phyloP scores from a whole-genome alignment of 2,329 filamentous ascomycete species.

The Passalora sequoiae region DNA sequence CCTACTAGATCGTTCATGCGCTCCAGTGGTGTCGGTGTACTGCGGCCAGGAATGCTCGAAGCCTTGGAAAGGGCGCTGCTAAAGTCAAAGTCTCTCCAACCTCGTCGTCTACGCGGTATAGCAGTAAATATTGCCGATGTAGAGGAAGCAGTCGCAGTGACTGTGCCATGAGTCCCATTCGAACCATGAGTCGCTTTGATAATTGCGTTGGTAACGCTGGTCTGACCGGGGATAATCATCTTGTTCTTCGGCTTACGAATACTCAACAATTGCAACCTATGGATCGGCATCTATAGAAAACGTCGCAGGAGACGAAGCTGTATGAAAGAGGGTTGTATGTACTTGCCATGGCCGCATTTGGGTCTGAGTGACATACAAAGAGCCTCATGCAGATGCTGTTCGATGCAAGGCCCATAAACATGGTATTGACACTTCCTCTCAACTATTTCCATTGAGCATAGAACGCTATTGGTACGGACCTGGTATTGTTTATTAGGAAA shows the following conservation, averaged over 20 bases:
- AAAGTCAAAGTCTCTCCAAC: conserved; percentile 6
- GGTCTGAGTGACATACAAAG: too few species aligned
- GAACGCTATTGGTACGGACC: too few species aligned
- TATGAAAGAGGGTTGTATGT: too few species aligned
- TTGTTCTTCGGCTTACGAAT: not conserved
- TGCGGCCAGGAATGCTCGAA: conserved; percentile 4
- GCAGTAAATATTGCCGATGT: conserved; percentile 2
- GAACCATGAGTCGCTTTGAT: not conserved
- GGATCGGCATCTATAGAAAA: too few species aligned
- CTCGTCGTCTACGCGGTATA: conserved; percentile 7
- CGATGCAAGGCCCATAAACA: too few species aligned
- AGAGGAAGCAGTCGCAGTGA: not conserved
- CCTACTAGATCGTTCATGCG: conserved; percentile 4
- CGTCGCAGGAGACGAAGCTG: too few species aligned
- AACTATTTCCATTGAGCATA: too few species aligned
- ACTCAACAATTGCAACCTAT: too few species aligned
- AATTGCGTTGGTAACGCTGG: not conserved
- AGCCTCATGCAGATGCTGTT: too few species aligned
- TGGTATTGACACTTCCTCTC: too few species aligned
- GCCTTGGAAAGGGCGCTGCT: conserved; percentile 1
- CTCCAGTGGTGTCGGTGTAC: conserved; percentile 1
- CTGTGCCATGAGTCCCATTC: not conserved
- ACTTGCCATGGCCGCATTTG: too few species aligned
- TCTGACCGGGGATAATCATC: conserved; percentile 2
- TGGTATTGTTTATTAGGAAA: too few species aligned